phyloP scores from a whole-genome alignment of 2,329 filamentous ascomycete species.

The Atkinsonella hypoxylon region DNA sequence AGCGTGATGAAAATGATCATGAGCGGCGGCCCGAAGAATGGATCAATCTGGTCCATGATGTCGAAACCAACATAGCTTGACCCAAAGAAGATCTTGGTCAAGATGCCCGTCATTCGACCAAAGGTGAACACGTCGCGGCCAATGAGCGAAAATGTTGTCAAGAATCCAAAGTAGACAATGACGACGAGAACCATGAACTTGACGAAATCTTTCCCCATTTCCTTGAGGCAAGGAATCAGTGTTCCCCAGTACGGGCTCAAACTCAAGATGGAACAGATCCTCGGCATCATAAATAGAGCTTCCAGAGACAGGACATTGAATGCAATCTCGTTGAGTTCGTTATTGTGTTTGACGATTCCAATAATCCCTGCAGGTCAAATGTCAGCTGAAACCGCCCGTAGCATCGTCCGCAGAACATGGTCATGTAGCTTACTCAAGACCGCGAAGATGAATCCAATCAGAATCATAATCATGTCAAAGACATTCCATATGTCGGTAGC shows the following conservation, averaged over 20 bases:
- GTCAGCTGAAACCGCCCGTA: not conserved
- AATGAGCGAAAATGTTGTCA: constrained; percentile 74
- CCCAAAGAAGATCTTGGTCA: constrained; percentile 74
- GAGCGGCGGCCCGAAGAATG: constrained; percentile 45
- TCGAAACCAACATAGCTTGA: constrained; percentile 65
- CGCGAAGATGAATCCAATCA: constrained; percentile 60
- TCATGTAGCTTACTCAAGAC: constrained; percentile 46
- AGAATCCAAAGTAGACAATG: constrained; percentile 75
- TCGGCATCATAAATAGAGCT: constrained; percentile 79
- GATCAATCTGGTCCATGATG: constrained; percentile 48
- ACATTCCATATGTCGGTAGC: constrained; percentile 72
- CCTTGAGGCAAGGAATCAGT: constrained; percentile 78
- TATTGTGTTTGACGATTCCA: constrained; percentile 36
- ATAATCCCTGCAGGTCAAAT: constrained; percentile 17
- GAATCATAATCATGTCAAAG: constrained; percentile 63
- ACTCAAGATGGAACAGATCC: constrained; percentile 77
- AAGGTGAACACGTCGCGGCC: constrained; percentile 58
- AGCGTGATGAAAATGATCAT: constrained; percentile 66
- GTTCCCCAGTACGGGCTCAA: constrained; percentile 86
- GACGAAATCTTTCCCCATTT: constrained; percentile 88
- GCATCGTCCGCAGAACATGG: constrained; percentile 3
- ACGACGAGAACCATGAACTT: constrained; percentile 73
- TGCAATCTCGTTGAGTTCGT: constrained; percentile 58
- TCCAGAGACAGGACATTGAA: constrained; percentile 87
- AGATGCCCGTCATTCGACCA: constrained; percentile 58